These are phyloP conservation scores for Pecoramyces ruminantium DNA, from an alignment of 192 early-diverging fungal species.

Conservation along the genomic window DNA sequence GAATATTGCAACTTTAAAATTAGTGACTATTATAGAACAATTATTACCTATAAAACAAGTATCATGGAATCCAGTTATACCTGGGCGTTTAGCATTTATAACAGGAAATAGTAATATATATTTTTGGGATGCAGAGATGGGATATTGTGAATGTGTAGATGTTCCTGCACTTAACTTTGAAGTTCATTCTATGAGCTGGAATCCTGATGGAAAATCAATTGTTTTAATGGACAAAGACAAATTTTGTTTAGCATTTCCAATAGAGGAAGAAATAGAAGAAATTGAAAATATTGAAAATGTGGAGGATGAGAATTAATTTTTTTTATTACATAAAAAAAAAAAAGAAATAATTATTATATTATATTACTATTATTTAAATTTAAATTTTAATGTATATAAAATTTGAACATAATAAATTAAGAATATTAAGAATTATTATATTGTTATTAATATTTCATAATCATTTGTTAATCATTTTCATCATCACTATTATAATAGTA, in stretches of 20 bases:
- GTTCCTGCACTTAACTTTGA: conserved; percentile 36
- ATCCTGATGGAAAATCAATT: conserved; percentile 46
- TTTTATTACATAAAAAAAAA: too few species aligned
- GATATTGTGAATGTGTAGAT: conserved; percentile 10
- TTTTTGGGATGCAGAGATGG: conserved; percentile 24
- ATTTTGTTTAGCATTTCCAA: conserved; percentile 35
- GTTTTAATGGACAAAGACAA: conserved; percentile 54
- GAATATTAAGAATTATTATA: too few species aligned
- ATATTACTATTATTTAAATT: too few species aligned
- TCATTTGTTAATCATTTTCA: too few species aligned
- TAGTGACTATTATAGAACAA: conserved; percentile 39
- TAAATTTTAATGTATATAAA: too few species aligned
- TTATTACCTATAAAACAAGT: conserved; percentile 27
- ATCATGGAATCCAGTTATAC: conserved; percentile 48
- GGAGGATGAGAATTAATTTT: too few species aligned
- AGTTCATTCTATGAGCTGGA: conserved; percentile 42
- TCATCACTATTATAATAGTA: too few species aligned
- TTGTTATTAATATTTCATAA: too few species aligned
- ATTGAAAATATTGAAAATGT: background rate
- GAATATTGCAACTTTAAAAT: conserved; percentile 27
- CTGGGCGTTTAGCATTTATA: conserved; percentile 35
- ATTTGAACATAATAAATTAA: too few species aligned
- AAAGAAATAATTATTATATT: too few species aligned
- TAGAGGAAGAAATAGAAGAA: background rate
- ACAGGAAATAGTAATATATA: conserved; percentile 38